A percentile compares a stretch with the other conserved stretches of the same genome.
Conservation (phyloP, 2,329 filamentous ascomycete species). For the Pezizomycotina sp. region DNA sequence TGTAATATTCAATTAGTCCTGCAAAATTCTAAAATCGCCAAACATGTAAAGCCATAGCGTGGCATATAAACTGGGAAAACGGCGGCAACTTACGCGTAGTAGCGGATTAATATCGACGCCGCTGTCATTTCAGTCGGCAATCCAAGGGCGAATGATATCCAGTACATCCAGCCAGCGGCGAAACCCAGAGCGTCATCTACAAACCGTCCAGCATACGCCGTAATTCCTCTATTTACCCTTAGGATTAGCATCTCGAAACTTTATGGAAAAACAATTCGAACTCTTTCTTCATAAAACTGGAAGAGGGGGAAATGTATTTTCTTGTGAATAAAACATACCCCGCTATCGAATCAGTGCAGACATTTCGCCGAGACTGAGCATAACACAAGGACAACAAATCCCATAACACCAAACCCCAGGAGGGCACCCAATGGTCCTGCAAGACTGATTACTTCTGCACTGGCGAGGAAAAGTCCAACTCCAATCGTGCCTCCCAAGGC, state of each 20-base stretch:
- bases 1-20: constrained; percentile 23
- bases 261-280: no score
- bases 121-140: constrained; percentile 35
- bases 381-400: constrained; percentile 36
- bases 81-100: constrained; percentile 26
- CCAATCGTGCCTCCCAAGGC: constrained; percentile 33
- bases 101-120: constrained; percentile 33
- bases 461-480: constrained; percentile 34
- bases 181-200: constrained; percentile 28
- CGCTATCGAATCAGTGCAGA: constrained; percentile 16
- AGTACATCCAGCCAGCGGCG: constrained; percentile 33
- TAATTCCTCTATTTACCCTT: constrained; percentile 10
- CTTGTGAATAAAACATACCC: no score
- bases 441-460: constrained; percentile 32
- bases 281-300: no score
- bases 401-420: constrained; percentile 32
- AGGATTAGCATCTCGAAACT: background rate
- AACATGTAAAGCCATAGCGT: no score
- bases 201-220: constrained; percentile 26
- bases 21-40: constrained; percentile 28
- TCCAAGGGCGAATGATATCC: constrained; percentile 35
- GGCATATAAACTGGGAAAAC: background rate
- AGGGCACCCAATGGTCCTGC: constrained; percentile 32
- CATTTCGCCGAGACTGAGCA: constrained; percentile 31
- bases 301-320: no score